Evolutionary conservation across 371 early-diverging fungal species (phyloP).

Genomic region (Mucor mucedo): DNA sequence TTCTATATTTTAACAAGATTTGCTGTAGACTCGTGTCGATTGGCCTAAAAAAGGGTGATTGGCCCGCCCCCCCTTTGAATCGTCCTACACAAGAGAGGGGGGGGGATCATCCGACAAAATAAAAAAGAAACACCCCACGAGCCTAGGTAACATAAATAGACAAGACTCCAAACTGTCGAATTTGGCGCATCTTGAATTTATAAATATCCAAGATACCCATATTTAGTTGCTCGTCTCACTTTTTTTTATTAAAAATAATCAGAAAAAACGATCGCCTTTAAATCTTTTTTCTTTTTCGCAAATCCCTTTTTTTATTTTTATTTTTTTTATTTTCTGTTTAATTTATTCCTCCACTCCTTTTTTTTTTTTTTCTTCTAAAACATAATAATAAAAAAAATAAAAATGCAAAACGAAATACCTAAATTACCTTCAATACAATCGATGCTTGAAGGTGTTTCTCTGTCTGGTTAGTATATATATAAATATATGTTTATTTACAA

Average conservation of each 20-base stretch:
- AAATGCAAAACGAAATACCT: conserved; percentile 13
- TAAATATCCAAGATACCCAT: conserved; percentile 10
- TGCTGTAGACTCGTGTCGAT: neutral
- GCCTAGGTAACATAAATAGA: conserved; percentile 13
- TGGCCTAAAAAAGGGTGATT: neutral
- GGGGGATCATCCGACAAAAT: conserved; percentile 11
- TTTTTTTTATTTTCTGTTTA: conserved; percentile 9
- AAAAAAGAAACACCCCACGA: conserved; percentile 11
- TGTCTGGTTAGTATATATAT: conserved; percentile 11
- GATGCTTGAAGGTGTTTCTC: conserved; percentile 27
- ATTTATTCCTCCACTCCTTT: conserved; percentile 9
- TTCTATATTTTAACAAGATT: too few species aligned
- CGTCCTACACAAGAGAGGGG: neutral
- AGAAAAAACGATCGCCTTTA: conserved; percentile 14
- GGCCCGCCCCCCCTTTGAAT: too few species aligned
- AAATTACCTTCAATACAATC: conserved; percentile 38
- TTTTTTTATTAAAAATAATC: neutral
- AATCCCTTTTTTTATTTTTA: too few species aligned
- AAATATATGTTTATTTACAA: too few species aligned
- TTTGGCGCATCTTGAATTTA: conserved; percentile 11
- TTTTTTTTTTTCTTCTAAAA: conserved; percentile 20
- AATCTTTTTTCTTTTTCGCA: conserved; percentile 10
- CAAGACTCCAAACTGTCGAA: conserved; percentile 2
- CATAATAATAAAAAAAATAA: neutral
- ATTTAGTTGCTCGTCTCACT: conserved; percentile 4